A percentile compares a stretch with the other conserved stretches of the same genome.
These are phyloP conservation scores for Fusarium ambrosium DNA, from an alignment of 2,329 filamentous ascomycete species.

Conservation along the genomic window DNA sequence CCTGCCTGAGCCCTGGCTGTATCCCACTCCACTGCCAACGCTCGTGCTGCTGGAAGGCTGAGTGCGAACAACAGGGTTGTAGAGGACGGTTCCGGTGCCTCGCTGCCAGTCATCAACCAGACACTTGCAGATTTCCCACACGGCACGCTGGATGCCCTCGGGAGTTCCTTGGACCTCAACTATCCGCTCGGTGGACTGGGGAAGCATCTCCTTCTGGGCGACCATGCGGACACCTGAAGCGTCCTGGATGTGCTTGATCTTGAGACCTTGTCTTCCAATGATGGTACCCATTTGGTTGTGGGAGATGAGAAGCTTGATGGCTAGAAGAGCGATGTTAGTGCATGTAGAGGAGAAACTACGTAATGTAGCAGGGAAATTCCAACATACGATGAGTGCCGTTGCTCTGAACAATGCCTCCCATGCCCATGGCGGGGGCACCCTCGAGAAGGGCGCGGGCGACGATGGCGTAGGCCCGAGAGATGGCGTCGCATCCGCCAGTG, in stretches of 20 bases:
- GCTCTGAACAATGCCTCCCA: conserved; percentile 89
- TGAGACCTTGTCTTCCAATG: conserved; percentile 94
- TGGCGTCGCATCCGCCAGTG: conserved; percentile 88
- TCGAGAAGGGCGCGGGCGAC: conserved; percentile 93
- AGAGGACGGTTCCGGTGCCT: conserved; percentile 95
- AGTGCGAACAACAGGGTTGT: conserved; percentile 95
- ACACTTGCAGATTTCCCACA: conserved; percentile 99
- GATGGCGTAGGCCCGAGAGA: conserved; percentile 92
- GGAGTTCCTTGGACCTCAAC: conserved; percentile 97
- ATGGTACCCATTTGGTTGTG: conserved; percentile 99
- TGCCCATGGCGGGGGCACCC: conserved; percentile 93
- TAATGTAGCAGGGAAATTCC: not conserved
- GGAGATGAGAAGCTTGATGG: conserved; percentile 97
- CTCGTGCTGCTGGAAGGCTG: conserved; percentile 69
- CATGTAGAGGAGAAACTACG: not conserved
- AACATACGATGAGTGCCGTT: conserved; percentile 91
- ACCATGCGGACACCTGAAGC: conserved; percentile 98
- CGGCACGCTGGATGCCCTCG: conserved; percentile 93
- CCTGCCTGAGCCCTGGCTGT: conserved; percentile 58
- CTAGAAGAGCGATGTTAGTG: conserved; percentile 61
- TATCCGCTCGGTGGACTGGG: conserved; percentile 97
- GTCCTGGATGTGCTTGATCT: conserved; percentile 99
- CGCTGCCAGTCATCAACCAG: conserved; percentile 98
- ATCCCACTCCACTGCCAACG: conserved; percentile 54
- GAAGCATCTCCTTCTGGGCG: conserved; percentile 99